Base-by-base conservation (phyloP, 768 basidiomycete species). In the Tylopilus cervinicoccineus region DNA sequence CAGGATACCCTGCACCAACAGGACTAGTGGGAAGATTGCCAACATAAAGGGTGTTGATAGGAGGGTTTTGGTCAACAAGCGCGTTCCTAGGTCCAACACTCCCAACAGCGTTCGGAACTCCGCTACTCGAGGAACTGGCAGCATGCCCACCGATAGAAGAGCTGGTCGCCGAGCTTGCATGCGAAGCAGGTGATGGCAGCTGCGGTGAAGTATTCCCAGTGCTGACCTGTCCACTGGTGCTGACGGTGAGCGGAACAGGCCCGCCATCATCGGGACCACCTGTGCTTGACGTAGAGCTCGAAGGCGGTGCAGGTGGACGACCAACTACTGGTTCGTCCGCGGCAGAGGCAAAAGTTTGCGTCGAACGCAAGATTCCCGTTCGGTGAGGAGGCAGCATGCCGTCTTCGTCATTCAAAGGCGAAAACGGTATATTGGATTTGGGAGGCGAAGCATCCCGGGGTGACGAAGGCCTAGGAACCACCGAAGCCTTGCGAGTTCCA, bases 11-110 rank as follows among this genome's bases (percentile, higher is more conserved):
- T 5, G 75, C 69, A 6, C 87, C 80, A 16, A 83, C 77, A 20
- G 84, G 80, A 27, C 85, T 80, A 5, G 88, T 89, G 2, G 95
- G 96, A 50, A 99, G 71, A 59, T 97, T 97, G 38, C 96, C 96
- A n/a, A 99, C 93, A 62, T 98, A 98, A n/a, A 99, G 76, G 1
- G 96, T 99, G 62, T 96, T 97, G 69, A 97, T 97, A 13, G 94
- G 94, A 59, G 94, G 94, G 66, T 98, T 97, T 72, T 95, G 92
- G 69, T 98, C 95, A 29, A 83, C 72, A 23, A 74, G 70, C 19
- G 56, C 52, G 34, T 72, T 74, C 53, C 71, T 65, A 12, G 72
- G 62, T 12, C 58, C 63, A 29, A 60, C 54, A 17, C 55, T 57
- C 4, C 64, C 57, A 3, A 31, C n/a, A 10, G 33, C 29, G 40